Evolutionary conservation across 2,329 filamentous ascomycete species (phyloP), one percentile per base, ranked within the genome.

Genomic region (Fonsecaea erecta): DNA sequence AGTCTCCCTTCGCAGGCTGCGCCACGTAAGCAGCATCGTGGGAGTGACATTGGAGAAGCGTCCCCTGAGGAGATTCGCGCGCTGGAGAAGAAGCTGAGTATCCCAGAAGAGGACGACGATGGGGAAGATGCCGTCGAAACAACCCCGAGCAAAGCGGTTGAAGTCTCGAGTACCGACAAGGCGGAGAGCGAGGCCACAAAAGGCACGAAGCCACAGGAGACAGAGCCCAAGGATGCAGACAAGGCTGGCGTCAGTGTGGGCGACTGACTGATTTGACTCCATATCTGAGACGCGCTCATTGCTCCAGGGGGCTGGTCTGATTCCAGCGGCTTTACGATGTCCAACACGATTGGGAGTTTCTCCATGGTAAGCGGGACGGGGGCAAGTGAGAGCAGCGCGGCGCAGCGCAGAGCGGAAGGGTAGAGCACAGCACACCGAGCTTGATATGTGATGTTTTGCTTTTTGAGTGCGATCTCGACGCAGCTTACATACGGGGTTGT

Each of bases 11-110:
- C 55, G 34, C 14, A 21, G 6, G 52, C 57, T 32, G 46, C 5
- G 73, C 74, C n/a, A n/a, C 57, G 32, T 7, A 53, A 43, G 18
- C 71, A 73, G 48, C 77, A 80, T 62, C 71, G 79, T 43, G 74
- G 77, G 11, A 73, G 75, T 52, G 79, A 77, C 3, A 74, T 79
- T 37, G 75, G 75, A 3, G 73, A 72, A 9, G 74, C 73, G 2
- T 69, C 67, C 12, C 53, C 57, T 2, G 67, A 69, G 24, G 72
- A 69, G 14, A 71, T 73, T 28, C 61, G 75, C 21, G 73, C 74
- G 21, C 70, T 73, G 40, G 60, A 78, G 65, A 72, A 74, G 37
- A 72, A 74, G 57, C 71, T 76, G 57, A 72, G 71, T 34, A 67
- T 69, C 2, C 65, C 60, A 24, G 72, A 73, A 40, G 66, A 71